Evolutionary conservation across 176 grass and related monocot genomes (phyloP).

Genomic region (Aegilops tauschii): DNA sequence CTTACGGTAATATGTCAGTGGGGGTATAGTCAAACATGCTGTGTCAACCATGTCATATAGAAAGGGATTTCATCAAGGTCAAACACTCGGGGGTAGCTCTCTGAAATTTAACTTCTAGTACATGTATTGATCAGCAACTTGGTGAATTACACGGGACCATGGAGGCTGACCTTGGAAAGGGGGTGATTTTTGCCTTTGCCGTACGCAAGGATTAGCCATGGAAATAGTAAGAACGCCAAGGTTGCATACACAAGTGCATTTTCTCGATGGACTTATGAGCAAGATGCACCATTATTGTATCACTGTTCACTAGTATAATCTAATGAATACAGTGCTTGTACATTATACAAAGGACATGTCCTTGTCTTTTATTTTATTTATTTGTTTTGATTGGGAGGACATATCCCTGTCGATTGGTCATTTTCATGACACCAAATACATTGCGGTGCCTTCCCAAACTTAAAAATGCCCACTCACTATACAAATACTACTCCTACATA

Average conservation of each 20-base stretch:
- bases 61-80: neutral
- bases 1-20: neutral
- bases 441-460: neutral
- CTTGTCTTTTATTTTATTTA: neutral
- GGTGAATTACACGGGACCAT: neutral
- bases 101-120: too few relatives aligned
- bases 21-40: neutral
- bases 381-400: neutral
- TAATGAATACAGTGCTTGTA: neutral
- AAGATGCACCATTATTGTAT: neutral
- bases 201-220: neutral
- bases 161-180: neutral
- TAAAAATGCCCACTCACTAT: neutral
- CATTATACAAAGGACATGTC: neutral
- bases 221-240: neutral
- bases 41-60: neutral
- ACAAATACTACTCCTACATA: neutral
- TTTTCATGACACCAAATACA: constrained; percentile 17
- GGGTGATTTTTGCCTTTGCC: neutral
- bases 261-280: neutral
- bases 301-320: neutral
- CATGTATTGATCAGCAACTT: neutral
- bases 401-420: neutral
- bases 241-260: neutral
- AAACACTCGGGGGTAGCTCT: too few relatives aligned